These are phyloP conservation scores for Puccinellia tenuiflora DNA, from an alignment of 176 grass and related monocot genomes.

Conservation along the genomic window DNA sequence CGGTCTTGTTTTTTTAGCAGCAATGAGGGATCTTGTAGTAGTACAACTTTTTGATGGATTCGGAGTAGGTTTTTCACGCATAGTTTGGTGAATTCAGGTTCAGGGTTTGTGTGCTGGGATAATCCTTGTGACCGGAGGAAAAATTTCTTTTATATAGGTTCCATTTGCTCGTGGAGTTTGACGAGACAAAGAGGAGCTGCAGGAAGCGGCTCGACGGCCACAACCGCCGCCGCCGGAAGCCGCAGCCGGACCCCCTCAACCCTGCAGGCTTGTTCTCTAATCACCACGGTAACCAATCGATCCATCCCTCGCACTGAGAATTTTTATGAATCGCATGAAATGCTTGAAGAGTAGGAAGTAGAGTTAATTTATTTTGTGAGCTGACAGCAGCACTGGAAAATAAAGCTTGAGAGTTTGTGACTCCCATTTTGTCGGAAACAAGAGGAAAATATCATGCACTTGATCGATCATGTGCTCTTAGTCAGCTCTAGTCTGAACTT, in stretches of 20 bases:
- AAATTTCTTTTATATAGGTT: constrained; percentile 43
- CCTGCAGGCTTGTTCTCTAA: constrained; percentile 45
- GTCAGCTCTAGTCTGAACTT: neutral
- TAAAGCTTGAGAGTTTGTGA: neutral
- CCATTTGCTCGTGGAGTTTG: constrained; percentile 78
- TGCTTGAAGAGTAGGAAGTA: neutral
- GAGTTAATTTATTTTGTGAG: neutral
- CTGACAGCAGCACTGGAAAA: neutral
- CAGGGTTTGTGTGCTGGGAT: neutral
- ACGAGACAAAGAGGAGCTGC: constrained; percentile 87
- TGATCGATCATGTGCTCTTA: neutral
- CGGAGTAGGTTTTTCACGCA: neutral
- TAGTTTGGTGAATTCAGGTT: neutral
- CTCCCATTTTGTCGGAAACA: constrained; percentile 14
- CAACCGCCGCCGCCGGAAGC: constrained; percentile 79
- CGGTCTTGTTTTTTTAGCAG: neutral
- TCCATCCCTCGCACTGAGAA: neutral
- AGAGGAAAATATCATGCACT: neutral
- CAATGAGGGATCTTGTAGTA: no score
- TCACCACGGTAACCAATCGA: constrained; percentile 53
- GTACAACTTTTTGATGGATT: neutral
- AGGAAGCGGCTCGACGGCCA: constrained; percentile 80
- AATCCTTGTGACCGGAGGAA: neutral
- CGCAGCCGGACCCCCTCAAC: constrained; percentile 57
- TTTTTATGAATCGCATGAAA: neutral